These are phyloP conservation scores for Zymoseptoria brevis DNA, from an alignment of 2,329 filamentous ascomycete genomes.

Conservation along the genomic window DNA sequence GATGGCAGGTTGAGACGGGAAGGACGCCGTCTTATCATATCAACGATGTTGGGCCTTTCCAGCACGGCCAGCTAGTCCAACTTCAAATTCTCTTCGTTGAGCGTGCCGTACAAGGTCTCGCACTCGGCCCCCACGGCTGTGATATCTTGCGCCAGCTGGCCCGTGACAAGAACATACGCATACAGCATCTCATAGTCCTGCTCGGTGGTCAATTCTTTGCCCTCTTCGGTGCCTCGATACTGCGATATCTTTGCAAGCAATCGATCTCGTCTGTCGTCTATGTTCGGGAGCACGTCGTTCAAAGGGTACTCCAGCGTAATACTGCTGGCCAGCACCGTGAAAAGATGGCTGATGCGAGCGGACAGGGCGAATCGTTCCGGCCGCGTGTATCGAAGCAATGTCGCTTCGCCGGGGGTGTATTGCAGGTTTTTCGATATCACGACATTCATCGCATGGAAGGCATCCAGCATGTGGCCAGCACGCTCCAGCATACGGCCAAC, in stretches of 20 bases:
- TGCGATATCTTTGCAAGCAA: slow-evolving; percentile 80
- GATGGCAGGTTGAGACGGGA: too few species aligned
- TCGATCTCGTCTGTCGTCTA: slow-evolving; percentile 70
- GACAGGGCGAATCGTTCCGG: slow-evolving; percentile 74
- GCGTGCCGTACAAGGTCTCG: slow-evolving; percentile 52
- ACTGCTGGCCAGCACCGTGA: slow-evolving; percentile 77
- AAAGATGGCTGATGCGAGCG: slow-evolving; percentile 81
- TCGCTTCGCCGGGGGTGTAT: slow-evolving; percentile 70
- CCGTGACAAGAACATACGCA: slow-evolving; percentile 67
- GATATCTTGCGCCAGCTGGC: slow-evolving; percentile 34
- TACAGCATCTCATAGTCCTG: slow-evolving; percentile 87
- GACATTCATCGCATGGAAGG: slow-evolving; percentile 93
- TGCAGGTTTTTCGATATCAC: slow-evolving; percentile 73
- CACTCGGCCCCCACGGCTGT: slow-evolving; percentile 24
- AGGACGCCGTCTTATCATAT: too few species aligned
- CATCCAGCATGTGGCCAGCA: slow-evolving; percentile 78
- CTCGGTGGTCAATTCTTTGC: slow-evolving; percentile 50
- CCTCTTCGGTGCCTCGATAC: slow-evolving; percentile 64
- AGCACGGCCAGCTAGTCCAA: slow-evolving; percentile 35
- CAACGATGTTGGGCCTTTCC: background rate
- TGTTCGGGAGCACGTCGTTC: slow-evolving; percentile 78
- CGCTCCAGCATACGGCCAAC: slow-evolving; percentile 69
- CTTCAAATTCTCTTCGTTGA: slow-evolving; percentile 55
- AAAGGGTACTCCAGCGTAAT: slow-evolving; percentile 93
- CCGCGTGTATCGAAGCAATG: slow-evolving; percentile 69